phyloP scores from a whole-genome alignment of 1,284 basidiomycete genomes.

The Cutaneotrichosporon mucoides region DNA sequence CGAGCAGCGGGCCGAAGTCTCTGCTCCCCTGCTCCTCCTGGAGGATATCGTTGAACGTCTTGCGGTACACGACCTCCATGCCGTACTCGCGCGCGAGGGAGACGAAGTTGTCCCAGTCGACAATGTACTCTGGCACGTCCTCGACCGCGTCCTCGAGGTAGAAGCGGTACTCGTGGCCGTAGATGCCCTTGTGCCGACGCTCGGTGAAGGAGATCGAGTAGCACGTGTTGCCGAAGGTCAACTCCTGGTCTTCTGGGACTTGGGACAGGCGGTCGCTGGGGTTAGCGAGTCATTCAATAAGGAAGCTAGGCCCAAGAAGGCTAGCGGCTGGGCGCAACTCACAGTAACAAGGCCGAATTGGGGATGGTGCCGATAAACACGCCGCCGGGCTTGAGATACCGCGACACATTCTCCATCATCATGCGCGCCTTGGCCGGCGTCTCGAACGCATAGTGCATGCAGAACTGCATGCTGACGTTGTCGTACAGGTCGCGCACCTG shows the following conservation, averaged over 20 bases:
- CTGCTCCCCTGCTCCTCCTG: constrained; percentile 67
- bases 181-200: constrained; percentile 59
- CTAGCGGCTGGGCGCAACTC: constrained; percentile 46
- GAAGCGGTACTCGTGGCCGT: constrained; percentile 91
- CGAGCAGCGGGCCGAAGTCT: constrained; percentile 72
- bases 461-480: constrained; percentile 97
- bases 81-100: constrained; percentile 76
- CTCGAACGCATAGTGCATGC: constrained; percentile 99
- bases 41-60: constrained; percentile 84
- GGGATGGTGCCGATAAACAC: constrained; percentile 93
- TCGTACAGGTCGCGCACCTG: constrained; percentile 62
- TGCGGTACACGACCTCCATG: constrained; percentile 69
- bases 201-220: constrained; percentile 84
- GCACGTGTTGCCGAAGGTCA: constrained; percentile 84
- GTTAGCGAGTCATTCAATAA: not conserved
- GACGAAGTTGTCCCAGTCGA: constrained; percentile 89
- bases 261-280: constrained; percentile 62
- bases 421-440: constrained; percentile 74
- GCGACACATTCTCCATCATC: constrained; percentile 89
- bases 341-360: constrained; percentile 74
- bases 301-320: not conserved
- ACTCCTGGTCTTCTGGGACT: constrained; percentile 61
- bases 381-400: constrained; percentile 76
- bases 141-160: constrained; percentile 92
- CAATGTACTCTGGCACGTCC: constrained; percentile 94